Evolutionary conservation across 176 grass and related monocot genomes (phyloP).

Genomic region (Avena atlantica): DNA sequence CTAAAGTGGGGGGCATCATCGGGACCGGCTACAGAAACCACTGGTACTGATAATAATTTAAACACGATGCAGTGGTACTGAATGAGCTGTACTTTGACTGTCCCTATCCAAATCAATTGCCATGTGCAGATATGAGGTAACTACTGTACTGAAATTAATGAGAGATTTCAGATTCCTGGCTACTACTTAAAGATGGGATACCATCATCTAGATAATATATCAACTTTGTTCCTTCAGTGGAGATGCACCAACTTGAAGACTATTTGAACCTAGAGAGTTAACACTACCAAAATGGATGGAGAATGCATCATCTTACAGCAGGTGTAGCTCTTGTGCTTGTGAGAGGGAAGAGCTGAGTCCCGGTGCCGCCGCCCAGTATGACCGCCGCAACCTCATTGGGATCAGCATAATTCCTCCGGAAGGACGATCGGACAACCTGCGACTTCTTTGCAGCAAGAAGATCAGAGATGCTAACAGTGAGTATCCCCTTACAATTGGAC

Average conservation of each 20-base stretch:
- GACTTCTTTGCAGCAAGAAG: slow-evolving; percentile 22
- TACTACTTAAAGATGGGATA: slow-evolving; percentile 1
- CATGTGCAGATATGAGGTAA: neutral
- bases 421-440: slow-evolving; percentile 62
- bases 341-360: slow-evolving; percentile 84
- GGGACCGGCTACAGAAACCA: slow-evolving; percentile 11
- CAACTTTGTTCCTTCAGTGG: neutral
- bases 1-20: slow-evolving; percentile 36
- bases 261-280: neutral
- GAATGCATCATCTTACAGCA: slow-evolving; percentile 60
- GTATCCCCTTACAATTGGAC: neutral
- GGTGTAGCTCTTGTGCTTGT: slow-evolving; percentile 94
- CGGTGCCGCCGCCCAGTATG: slow-evolving; percentile 86
- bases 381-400: slow-evolving; percentile 82
- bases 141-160: neutral
- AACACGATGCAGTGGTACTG: neutral
- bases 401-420: slow-evolving; percentile 67
- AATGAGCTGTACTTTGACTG: slow-evolving; percentile 35
- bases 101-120: slow-evolving; percentile 29
- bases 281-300: neutral
- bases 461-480: neutral
- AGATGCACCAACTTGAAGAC: neutral
- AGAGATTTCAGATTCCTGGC: neutral
- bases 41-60: neutral
- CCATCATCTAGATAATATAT: slow-evolving; percentile 3